These are phyloP conservation scores for Babesia sp. DNA, from an alignment of 169 alveolate genomes.

Conservation along the genomic window DNA sequence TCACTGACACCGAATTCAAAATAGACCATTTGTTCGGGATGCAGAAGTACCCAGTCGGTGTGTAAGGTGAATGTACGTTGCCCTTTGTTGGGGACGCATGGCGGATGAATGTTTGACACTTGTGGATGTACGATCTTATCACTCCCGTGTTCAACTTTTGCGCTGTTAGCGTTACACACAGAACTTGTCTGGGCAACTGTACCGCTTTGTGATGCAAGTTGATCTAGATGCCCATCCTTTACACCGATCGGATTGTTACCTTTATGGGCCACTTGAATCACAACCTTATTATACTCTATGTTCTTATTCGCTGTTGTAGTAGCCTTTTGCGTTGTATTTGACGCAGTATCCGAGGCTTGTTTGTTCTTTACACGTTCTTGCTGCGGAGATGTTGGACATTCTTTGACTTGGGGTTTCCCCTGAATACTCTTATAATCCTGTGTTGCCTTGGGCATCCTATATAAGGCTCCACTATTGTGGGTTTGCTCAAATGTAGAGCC, in stretches of 20 bases:
- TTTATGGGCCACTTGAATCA: not conserved
- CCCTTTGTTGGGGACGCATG: not conserved
- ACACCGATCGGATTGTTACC: not conserved
- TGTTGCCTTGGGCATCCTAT: not conserved
- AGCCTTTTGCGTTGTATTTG: not conserved
- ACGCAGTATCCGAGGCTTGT: not conserved
- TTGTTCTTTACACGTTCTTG: not conserved
- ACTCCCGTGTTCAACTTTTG: not conserved
- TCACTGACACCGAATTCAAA: slow-evolving; percentile 10
- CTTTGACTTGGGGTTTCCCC: not conserved
- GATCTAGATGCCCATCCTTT: not conserved
- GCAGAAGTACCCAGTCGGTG: not conserved
- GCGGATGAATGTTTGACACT: not conserved
- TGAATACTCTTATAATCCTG: not conserved
- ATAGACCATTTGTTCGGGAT: slow-evolving; percentile 11
- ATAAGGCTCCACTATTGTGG: not conserved
- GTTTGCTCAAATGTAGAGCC: not conserved
- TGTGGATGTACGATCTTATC: not conserved
- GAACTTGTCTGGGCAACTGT: not conserved
- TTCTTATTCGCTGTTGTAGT: not conserved
- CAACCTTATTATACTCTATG: not conserved
- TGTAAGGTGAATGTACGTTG: not conserved
- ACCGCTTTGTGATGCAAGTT: not conserved
- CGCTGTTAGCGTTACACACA: not conserved
- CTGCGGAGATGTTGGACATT: not conserved